Evolutionary conservation across 768 basidiomycete species (phyloP).

Genomic region (Boletus subcaerulescens): DNA sequence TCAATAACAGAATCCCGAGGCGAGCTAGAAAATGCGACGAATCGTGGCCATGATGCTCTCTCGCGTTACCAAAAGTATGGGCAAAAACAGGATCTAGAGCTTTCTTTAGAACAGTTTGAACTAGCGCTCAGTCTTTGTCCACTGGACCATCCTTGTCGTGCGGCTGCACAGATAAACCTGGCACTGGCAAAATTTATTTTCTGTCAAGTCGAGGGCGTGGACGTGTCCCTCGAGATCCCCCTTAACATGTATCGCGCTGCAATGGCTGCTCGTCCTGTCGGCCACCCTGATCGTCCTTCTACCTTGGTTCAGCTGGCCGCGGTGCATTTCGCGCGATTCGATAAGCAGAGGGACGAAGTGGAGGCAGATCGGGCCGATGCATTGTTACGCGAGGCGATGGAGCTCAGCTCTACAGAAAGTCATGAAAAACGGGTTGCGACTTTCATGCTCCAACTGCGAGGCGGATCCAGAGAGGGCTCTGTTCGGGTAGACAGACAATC

Average conservation of each 20-base stretch:
- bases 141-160: slow-evolving; percentile 1
- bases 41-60: background rate
- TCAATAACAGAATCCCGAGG: background rate
- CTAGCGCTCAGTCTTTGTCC: background rate
- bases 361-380: background rate
- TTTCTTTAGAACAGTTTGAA: background rate
- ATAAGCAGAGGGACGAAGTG: background rate
- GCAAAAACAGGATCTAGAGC: background rate
- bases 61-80: background rate
- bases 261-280: background rate
- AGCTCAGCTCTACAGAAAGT: background rate
- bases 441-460: background rate
- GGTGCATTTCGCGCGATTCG: background rate
- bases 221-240: background rate
- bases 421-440: background rate
- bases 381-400: background rate
- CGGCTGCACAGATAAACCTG: background rate
- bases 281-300: no score
- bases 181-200: no score
- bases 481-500: background rate
- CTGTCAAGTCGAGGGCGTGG: background rate
- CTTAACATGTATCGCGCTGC: background rate
- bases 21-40: background rate
- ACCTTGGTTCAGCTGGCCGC: no score
- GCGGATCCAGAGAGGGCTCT: background rate